Evolutionary conservation across 257 asterid genomes (phyloP).

Genomic region (Gynochthodes officinalis): DNA sequence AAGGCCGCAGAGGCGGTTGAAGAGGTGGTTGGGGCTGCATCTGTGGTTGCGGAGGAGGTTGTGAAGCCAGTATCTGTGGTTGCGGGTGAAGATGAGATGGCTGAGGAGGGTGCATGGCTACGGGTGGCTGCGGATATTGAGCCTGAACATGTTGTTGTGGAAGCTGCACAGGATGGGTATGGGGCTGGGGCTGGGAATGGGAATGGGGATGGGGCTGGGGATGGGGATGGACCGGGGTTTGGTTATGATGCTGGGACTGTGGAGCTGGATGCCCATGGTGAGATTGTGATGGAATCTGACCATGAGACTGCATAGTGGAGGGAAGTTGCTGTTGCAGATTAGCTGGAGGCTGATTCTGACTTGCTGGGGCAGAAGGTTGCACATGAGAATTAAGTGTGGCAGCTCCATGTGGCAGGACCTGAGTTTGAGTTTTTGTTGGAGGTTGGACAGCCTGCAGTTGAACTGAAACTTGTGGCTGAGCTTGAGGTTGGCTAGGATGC

Average conservation of each 20-base stretch:
- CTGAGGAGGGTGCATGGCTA: constrained; percentile 39
- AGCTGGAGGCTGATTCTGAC: constrained; percentile 37
- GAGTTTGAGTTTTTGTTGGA: constrained; percentile 34
- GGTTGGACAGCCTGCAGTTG: constrained; percentile 34
- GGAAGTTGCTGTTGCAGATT: constrained; percentile 44
- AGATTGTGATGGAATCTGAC: constrained; percentile 39
- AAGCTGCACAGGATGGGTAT: constrained; percentile 40
- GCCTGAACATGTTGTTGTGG: constrained; percentile 54
- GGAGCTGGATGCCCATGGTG: constrained; percentile 42
- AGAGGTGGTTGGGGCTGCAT: constrained; percentile 43
- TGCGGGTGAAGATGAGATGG: constrained; percentile 40
- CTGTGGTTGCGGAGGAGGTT: constrained; percentile 36
- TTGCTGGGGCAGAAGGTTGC: constrained; percentile 42
- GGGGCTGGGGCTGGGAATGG: constrained; percentile 28
- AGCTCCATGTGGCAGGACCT: constrained; percentile 36
- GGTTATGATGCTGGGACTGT: constrained; percentile 37
- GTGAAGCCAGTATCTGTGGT: constrained; percentile 22
- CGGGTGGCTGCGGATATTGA: constrained; percentile 52
- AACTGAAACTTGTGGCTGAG: constrained; percentile 35
- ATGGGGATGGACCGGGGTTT: background rate
- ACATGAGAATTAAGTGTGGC: constrained; percentile 21
- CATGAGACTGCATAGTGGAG: constrained; percentile 48
- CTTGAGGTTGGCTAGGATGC: constrained; percentile 27
- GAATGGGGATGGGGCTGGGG: background rate
- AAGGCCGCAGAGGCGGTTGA: constrained; percentile 46